Conservation (phyloP, 495 filamentous ascomycete genomes). For the Xylona heveae region DNA sequence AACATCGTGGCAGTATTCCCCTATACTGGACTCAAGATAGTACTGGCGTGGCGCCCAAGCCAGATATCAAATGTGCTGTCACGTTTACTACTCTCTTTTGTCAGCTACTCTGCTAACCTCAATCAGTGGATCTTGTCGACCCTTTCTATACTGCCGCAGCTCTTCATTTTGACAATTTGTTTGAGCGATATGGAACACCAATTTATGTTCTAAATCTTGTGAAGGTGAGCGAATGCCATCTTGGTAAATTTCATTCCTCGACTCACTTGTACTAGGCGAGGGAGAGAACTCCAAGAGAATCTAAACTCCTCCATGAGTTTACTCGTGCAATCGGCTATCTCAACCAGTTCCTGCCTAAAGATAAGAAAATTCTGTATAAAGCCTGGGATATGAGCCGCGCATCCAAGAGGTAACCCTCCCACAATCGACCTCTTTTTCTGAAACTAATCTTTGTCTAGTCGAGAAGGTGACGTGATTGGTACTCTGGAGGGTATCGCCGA, state of each 20-base stretch:
- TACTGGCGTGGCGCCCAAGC: conserved; percentile 85
- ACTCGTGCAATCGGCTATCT: conserved; percentile 77
- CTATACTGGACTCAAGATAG: conserved; percentile 96
- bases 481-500: conserved; percentile 78
- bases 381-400: conserved; percentile 98
- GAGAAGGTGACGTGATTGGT: conserved; percentile 89
- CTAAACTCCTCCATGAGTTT: conserved; percentile 74
- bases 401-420: conserved; percentile 36
- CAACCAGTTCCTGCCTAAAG: conserved; percentile 75
- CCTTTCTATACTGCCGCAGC: conserved; percentile 95
- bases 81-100: conserved; percentile 1
- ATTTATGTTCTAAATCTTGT: conserved; percentile 87
- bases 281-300: conserved; percentile 81
- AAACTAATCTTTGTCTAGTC: conserved; percentile 29
- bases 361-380: conserved; percentile 74
- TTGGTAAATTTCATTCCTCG: background rate
- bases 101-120: conserved; percentile 1
- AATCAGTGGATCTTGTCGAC: conserved; percentile 63
- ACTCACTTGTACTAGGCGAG: conserved; percentile 21
- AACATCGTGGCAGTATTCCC: conserved; percentile 92
- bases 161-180: conserved; percentile 89
- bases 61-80: conserved; percentile 49
- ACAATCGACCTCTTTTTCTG: conserved; percentile 1
- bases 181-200: conserved; percentile 80
- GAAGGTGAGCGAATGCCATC: conserved; percentile 25